Percentiles rank a stretch among this genome's conserved stretches.
Conservation (phyloP, 1,284 basidiomycete genomes). For the Ustilago xerochloae region DNA sequence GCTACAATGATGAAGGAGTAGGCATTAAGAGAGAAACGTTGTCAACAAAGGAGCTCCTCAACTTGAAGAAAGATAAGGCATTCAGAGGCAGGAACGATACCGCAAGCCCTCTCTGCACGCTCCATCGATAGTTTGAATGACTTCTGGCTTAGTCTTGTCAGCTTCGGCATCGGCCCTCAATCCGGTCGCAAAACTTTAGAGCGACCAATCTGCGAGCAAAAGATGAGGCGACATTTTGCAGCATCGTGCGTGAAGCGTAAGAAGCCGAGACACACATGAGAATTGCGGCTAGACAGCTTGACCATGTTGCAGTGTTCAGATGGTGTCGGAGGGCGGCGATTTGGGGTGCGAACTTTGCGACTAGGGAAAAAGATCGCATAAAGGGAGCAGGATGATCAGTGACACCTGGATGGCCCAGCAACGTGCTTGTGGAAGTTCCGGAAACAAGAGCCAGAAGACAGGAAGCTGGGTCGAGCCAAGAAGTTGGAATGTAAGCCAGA, state of each 20-base stretch:
- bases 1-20: not conserved
- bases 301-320: not conserved
- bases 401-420: slow-evolving; percentile 2
- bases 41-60: not conserved
- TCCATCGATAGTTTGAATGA: too few relatives aligned
- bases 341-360: not conserved
- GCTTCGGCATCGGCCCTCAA: too few relatives aligned
- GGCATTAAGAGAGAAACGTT: slow-evolving; percentile 14
- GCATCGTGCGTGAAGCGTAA: not conserved
- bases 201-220: too few relatives aligned
- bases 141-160: too few relatives aligned
- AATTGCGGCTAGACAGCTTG: slow-evolving; percentile 5
- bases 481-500: not conserved
- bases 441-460: not conserved
- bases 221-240: too few relatives aligned
- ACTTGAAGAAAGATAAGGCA: too few relatives aligned
- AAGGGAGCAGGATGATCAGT: not conserved
- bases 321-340: not conserved
- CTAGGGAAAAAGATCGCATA: not conserved
- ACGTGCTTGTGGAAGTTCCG: not conserved
- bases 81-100: too few relatives aligned
- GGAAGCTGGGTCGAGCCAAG: too few relatives aligned
- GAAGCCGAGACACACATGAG: slow-evolving; percentile 27
- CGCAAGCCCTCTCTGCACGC: too few relatives aligned
- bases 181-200: too few relatives aligned